phyloP scores from a whole-genome alignment of 805 yeast genomes.

The Cyberlindnera mycetangii region DNA sequence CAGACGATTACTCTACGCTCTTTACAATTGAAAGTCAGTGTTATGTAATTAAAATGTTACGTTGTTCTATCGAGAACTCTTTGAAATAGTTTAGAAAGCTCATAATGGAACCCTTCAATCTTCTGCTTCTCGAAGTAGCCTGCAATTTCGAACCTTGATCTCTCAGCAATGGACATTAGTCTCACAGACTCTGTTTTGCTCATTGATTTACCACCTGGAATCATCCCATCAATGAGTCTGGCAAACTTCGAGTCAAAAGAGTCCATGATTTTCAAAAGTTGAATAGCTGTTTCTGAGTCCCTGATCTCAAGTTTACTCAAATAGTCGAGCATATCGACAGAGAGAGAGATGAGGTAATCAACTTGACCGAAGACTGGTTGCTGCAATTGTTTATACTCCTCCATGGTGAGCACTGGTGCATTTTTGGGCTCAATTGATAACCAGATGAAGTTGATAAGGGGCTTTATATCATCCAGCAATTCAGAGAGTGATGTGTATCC shows the following conservation, averaged over 20 bases:
- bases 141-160: conserved; percentile 44
- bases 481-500: conserved; percentile 30
- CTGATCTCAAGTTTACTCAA: conserved; percentile 35
- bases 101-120: conserved; percentile 42
- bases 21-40: not conserved
- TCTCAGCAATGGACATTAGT: conserved; percentile 48
- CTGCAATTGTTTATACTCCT: conserved; percentile 11
- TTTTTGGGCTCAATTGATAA: conserved; percentile 46
- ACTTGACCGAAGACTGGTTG: conserved; percentile 53
- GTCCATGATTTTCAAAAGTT: conserved; percentile 35
- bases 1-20: not conserved
- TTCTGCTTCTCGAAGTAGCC: conserved; percentile 31
- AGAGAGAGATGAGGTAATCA: conserved; percentile 56
- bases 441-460: conserved; percentile 58
- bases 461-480: conserved; percentile 43
- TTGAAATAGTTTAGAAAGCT: conserved; percentile 43
- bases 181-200: conserved; percentile 51
- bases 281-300: conserved; percentile 28
- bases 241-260: conserved; percentile 42
- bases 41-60: not conserved
- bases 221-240: conserved; percentile 34
- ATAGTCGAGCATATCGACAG: conserved; percentile 68
- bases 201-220: conserved; percentile 34
- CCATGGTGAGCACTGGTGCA: conserved; percentile 11
- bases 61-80: conserved; percentile 37